phyloP scores from a whole-genome alignment of 2,329 filamentous ascomycete species.

The Claviceps monticola region DNA sequence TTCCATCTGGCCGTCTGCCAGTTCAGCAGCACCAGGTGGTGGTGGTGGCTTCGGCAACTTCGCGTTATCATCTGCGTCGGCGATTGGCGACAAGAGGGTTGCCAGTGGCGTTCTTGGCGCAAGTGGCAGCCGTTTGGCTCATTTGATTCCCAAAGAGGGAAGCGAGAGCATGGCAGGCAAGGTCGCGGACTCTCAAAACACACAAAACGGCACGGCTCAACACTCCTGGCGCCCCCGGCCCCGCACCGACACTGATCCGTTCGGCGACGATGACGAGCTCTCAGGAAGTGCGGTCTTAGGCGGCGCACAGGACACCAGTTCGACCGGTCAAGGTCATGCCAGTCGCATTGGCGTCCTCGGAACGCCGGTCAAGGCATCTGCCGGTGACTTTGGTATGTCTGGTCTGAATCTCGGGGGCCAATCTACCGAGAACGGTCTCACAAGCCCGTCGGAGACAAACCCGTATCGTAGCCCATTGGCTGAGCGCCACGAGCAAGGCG shows the following conservation, averaged over 20 bases:
- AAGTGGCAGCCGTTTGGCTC: slow-evolving; percentile 75
- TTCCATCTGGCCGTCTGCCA: slow-evolving; percentile 29
- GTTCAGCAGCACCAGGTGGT: slow-evolving; percentile 50
- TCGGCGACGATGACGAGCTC: slow-evolving; percentile 50
- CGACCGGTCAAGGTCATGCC: slow-evolving; percentile 12
- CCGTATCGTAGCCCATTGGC: slow-evolving; percentile 85
- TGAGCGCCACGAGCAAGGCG: slow-evolving; percentile 54
- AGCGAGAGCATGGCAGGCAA: slow-evolving; percentile 47
- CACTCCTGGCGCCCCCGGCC: slow-evolving; percentile 45
- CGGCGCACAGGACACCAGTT: slow-evolving; percentile 57
- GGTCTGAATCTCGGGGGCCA: slow-evolving; percentile 44
- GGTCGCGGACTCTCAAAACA: slow-evolving; percentile 32
- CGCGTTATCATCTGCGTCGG: slow-evolving; percentile 45
- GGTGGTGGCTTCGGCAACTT: slow-evolving; percentile 84
- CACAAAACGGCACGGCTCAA: slow-evolving; percentile 23
- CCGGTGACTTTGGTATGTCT: slow-evolving; percentile 49
- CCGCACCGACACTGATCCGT: slow-evolving; percentile 62
- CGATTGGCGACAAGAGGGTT: slow-evolving; percentile 59
- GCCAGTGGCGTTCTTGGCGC: slow-evolving; percentile 52
- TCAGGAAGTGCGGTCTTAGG: slow-evolving; percentile 61
- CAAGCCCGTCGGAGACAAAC: slow-evolving; percentile 91
- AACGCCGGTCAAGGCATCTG: slow-evolving; percentile 39
- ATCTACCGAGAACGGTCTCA: slow-evolving; percentile 50
- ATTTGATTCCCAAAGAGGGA: slow-evolving; percentile 66
- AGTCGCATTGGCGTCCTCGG: slow-evolving; percentile 31